Conservation (phyloP, 768 basidiomycete species). For the Boletus tomentosulus region DNA sequence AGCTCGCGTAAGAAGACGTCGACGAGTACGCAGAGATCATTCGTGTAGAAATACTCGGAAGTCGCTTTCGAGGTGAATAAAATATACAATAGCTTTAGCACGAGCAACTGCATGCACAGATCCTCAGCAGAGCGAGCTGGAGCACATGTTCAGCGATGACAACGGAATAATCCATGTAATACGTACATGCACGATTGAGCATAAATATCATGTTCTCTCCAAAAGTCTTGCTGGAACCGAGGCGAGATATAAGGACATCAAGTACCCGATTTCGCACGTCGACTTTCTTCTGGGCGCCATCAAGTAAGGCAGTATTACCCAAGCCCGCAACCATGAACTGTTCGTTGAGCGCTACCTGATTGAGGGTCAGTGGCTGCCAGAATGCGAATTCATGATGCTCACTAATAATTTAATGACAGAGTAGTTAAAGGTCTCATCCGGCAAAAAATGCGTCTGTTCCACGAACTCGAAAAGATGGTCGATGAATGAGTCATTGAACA, state of each 20-base stretch:
- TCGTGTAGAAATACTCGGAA: conserved; percentile 96
- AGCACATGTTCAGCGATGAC: conserved; percentile 3
- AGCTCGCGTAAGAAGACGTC: conserved; percentile 98
- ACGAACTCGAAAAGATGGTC: conserved; percentile 90
- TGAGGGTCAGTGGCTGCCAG: conserved; percentile 6
- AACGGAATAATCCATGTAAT: not conserved
- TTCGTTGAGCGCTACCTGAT: conserved; percentile 87
- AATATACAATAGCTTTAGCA: conserved; percentile 91
- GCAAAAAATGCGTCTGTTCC: conserved; percentile 82
- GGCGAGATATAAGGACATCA: conserved; percentile 75
- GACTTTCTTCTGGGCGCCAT: conserved; percentile 24
- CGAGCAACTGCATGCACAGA: conserved; percentile 88
- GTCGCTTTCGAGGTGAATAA: conserved; percentile 92
- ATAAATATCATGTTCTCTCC: conserved; percentile 99
- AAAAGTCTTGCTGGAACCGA: conserved; percentile 89
- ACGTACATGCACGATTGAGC: conserved; percentile 89
- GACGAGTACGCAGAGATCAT: conserved; percentile 92
- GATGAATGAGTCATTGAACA: conserved; percentile 82
- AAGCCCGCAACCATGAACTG: conserved; percentile 95
- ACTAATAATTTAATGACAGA: conserved; percentile 93
- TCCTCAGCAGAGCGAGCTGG: conserved; percentile 87
- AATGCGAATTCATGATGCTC: conserved; percentile 25
- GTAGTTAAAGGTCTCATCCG: conserved; percentile 93
- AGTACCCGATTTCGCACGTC: conserved; percentile 75
- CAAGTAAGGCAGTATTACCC: conserved; percentile 23